Base-by-base conservation (phyloP, 2,329 filamentous ascomycete genomes). In the Colletotrichum gigasporum region DNA sequence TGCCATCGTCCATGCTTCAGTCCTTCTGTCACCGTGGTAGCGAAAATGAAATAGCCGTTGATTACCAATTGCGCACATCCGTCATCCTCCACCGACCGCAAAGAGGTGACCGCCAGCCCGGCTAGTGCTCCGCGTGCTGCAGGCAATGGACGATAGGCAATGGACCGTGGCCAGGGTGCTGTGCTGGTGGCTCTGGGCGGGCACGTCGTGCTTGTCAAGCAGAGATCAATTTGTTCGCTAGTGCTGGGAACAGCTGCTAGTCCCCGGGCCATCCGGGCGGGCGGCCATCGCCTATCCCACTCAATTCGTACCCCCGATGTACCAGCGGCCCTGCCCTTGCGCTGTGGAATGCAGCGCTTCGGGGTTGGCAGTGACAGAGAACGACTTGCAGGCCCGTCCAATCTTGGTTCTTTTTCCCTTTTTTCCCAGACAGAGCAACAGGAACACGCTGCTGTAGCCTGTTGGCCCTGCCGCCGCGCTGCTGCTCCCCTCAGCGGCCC, bases 201-300 rank as follows among this genome's bases (percentile, higher is more conserved):
- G 30, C 32, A n/a, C 20, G 47, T 32, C 16, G 20, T 34, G 35
- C 42, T 58, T 34, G 37, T 52, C 22, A 44, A 45, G 20, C 18
- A 58, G 30, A 45, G 37, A 32, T 41, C 11, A 26, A 48, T 47
- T 39, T 34, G 41, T 37, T 35, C 37, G 20, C 34, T n/a, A n/a
- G n/a, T n/a, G n/a, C n/a, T n/a, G n/a, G n/a, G n/a, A n/a, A n/a
- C n/a, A n/a, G n/a, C n/a, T n/a, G 35, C 45, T 67, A 57, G 66
- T 63, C 54, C 53, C 66, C 66, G 66, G 66, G 63, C 58, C 28
- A 63, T 67, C 66, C 66, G 66, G 66, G 37, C 62, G 26, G 56
- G 22, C 53, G 51, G 47, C 56, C 47, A 60, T 34, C 22, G 48
- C 28, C 22, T 34, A 28, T 28, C 45, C 28, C 41, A 30, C 32